These are phyloP conservation scores for Penicillium lagena DNA, from an alignment of 495 filamentous ascomycete genomes.

Conservation along the genomic window DNA sequence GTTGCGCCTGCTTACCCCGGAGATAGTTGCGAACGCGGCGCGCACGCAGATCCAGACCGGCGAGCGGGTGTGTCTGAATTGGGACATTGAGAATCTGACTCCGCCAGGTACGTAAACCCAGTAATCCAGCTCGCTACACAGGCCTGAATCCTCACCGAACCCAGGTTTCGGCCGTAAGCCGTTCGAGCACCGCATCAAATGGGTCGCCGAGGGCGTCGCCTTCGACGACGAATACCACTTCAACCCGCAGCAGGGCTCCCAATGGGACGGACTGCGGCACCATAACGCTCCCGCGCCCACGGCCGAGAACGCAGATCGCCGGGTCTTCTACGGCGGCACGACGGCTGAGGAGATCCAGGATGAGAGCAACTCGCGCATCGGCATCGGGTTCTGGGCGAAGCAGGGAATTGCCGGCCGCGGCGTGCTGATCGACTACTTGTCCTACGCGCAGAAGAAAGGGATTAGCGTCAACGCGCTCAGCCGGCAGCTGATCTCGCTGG, in stretches of 20 bases:
- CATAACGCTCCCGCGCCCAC: constrained; percentile 32
- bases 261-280: constrained; percentile 77
- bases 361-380: constrained; percentile 44
- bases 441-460: constrained; percentile 39
- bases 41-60: constrained; percentile 42
- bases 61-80: constrained; percentile 44
- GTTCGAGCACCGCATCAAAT: constrained; percentile 53
- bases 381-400: constrained; percentile 41
- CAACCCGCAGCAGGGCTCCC: constrained; percentile 70
- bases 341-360: constrained; percentile 47
- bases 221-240: constrained; percentile 66
- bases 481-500: constrained; percentile 54
- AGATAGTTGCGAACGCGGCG: constrained; percentile 40
- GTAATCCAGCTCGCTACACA: too few species aligned
- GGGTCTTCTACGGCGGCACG: constrained; percentile 49
- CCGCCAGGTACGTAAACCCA: constrained; percentile 25
- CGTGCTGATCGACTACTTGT: constrained; percentile 49
- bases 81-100: constrained; percentile 44
- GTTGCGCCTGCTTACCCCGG: constrained; percentile 42
- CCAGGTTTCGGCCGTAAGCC: constrained; percentile 46
- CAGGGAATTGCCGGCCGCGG: constrained; percentile 50
- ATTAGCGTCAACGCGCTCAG: constrained; percentile 51
- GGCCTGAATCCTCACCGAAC: background rate
- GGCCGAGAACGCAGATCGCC: constrained; percentile 24
- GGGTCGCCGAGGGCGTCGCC: constrained; percentile 38